These are phyloP conservation scores for Purpureocillium lavendulum DNA, from an alignment of 2,329 filamentous ascomycete genomes.

Conservation along the genomic window DNA sequence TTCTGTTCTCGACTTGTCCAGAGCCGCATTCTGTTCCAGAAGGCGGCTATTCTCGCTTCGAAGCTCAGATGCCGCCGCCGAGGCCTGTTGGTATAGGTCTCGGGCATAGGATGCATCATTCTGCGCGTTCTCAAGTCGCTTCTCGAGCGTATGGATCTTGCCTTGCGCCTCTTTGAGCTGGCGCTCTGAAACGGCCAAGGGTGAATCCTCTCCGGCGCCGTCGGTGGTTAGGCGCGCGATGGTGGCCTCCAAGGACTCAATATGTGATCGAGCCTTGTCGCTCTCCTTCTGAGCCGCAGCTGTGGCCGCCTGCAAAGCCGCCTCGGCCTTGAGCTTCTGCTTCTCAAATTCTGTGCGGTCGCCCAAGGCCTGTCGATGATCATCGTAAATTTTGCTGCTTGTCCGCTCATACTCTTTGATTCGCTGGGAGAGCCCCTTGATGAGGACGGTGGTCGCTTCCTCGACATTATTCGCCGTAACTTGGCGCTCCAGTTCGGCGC, in stretches of 20 bases:
- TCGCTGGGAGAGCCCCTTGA: conserved; percentile 34
- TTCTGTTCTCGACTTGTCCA: conserved; percentile 32
- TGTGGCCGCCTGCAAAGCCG: conserved; percentile 17
- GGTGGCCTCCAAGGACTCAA: conserved; percentile 25
- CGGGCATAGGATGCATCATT: conserved; percentile 49
- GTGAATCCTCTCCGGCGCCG: conserved; percentile 14
- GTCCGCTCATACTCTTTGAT: conserved; percentile 37
- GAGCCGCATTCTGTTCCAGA: conserved; percentile 27
- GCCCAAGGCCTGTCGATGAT: conserved; percentile 39
- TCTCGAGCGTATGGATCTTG: conserved; percentile 31
- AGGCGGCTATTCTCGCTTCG: conserved; percentile 38
- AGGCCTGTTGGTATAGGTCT: conserved; percentile 50
- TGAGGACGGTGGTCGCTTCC: conserved; percentile 28
- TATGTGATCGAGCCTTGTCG: conserved; percentile 27
- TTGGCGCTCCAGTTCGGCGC: conserved; percentile 20
- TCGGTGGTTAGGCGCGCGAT: conserved; percentile 18
- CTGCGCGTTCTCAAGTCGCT: conserved; percentile 29
- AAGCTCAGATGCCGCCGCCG: conserved; percentile 36
- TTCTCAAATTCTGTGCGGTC: conserved; percentile 41
- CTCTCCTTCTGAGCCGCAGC: conserved; percentile 22
- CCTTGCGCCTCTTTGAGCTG: conserved; percentile 27
- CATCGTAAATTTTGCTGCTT: conserved; percentile 33
- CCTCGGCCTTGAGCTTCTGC: conserved; percentile 32
- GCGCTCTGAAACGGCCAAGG: conserved; percentile 16
- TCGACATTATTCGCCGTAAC: conserved; percentile 22